Evolutionary conservation across 768 basidiomycete species (phyloP), one percentile per base, ranked within the genome.

Genomic region (Mycena metata): DNA sequence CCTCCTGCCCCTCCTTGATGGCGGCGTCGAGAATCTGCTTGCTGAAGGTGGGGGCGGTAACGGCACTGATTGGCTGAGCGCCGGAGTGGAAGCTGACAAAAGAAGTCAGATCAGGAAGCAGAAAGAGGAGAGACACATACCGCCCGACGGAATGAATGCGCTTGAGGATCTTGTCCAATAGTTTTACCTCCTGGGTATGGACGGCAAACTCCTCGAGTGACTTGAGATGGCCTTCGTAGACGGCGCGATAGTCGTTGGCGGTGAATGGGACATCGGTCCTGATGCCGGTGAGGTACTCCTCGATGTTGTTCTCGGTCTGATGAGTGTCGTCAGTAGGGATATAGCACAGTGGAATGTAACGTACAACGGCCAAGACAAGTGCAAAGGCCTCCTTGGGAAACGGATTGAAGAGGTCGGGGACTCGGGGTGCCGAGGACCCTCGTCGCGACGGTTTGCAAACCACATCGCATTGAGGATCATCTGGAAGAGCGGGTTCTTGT

Each of bases 331-430:
- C 17, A 39, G 33, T 8, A 51, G 15, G 24, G 24, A 33, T n/a
- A 64, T 5, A 36, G 52, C n/a, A 17, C n/a, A 46, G n/a, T 17
- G 12, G n/a, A 21, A 30, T 11, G 11, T 24, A 23, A 64, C 67
- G 17, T 55, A 72, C 73, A n/a, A 45, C 62, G 33, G 62, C 56
- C 39, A 64, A 41, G 5, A 64, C 36, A 33, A 56, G 33, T 5
- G 52, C 62, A 7, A 64, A 19, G 6, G 21, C 42, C 12, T 19
- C 11, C 23, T 67, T 19, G 15, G 70, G 68, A 30, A 77, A 56
- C 5, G 72, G 74, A 1, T 58, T 60, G 50, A 74, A 77, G 33
- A 64, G 42, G 13, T 70, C 63, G 1, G 42, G 42, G 45, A n/a
- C n/a, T n/a, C n/a, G n/a, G n/a, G n/a, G n/a, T n/a, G n/a, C n/a